A percentile compares a stretch with the other conserved stretches of the same genome.
Conservation (phyloP, 495 filamentous ascomycete species). For the Talaromyces trachyspermus region DNA sequence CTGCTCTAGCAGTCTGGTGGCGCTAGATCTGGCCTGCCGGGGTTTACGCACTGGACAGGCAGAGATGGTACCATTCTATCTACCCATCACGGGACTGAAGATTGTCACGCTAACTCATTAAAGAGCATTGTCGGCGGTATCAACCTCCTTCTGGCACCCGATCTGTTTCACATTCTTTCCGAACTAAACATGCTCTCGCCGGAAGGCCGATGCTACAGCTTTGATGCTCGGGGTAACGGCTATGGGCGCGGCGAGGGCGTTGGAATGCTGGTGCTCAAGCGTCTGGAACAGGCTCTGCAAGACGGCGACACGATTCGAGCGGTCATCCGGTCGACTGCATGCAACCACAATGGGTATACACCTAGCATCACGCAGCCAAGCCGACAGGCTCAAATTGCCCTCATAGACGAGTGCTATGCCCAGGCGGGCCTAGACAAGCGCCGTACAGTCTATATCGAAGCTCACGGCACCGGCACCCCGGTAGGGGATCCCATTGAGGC, state of each 20-base stretch:
- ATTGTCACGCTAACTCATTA: slow-evolving; percentile 1
- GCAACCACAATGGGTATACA: slow-evolving; percentile 38
- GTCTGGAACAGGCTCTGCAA: slow-evolving; percentile 22
- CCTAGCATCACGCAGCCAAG: slow-evolving; percentile 19
- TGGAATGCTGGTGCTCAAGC: slow-evolving; percentile 29
- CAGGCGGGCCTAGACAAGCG: slow-evolving; percentile 18
- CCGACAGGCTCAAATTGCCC: slow-evolving; percentile 14
- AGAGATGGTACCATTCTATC: background rate
- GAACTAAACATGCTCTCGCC: slow-evolving; percentile 17
- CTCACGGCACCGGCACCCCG: slow-evolving; percentile 33
- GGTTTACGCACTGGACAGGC: slow-evolving; percentile 30
- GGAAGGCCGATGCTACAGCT: slow-evolving; percentile 4
- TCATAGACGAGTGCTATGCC: slow-evolving; percentile 18
- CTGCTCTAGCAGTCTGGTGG: slow-evolving; percentile 38
- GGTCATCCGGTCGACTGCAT: slow-evolving; percentile 29
- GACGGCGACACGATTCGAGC: slow-evolving; percentile 30
- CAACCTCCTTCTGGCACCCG: slow-evolving; percentile 20
- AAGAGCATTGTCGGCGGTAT: slow-evolving; percentile 11
- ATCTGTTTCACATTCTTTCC: slow-evolving; percentile 18
- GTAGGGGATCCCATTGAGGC: background rate
- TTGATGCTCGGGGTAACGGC: slow-evolving; percentile 26
- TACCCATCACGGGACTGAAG: slow-evolving; percentile 14
- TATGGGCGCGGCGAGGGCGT: slow-evolving; percentile 34
- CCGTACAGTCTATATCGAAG: slow-evolving; percentile 18
- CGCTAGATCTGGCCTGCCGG: slow-evolving; percentile 26